These are phyloP conservation scores for Rauvolfia tetraphylla DNA, from an alignment of 257 asterid genomes.

Conservation along the genomic window DNA sequence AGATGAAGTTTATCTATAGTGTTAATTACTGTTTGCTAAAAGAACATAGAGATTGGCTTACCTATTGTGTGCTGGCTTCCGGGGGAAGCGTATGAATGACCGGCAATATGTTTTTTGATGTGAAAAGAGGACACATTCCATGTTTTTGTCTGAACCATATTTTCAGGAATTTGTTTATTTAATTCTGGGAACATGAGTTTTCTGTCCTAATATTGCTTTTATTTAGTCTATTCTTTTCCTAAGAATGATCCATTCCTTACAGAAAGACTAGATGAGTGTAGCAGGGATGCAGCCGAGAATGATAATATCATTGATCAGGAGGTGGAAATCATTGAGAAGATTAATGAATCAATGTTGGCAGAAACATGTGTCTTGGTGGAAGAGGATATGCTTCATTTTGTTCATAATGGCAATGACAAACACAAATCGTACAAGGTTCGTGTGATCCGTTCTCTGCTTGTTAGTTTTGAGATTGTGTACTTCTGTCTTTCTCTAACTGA, in stretches of 20 bases:
- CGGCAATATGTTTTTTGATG: not conserved
- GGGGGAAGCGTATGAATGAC: not conserved
- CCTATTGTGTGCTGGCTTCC: not conserved
- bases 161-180: not conserved
- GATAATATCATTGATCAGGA: constrained; percentile 21
- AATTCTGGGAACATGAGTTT: not conserved
- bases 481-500: constrained; percentile 5
- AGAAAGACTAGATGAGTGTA: constrained; percentile 33
- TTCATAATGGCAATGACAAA: constrained; percentile 29
- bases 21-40: not conserved
- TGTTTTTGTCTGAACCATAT: not conserved
- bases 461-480: not conserved
- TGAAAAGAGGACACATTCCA: not conserved
- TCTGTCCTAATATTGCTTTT: not conserved
- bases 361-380: constrained; percentile 70
- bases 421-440: constrained; percentile 69
- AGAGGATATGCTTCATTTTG: constrained; percentile 29
- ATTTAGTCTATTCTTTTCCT: not conserved
- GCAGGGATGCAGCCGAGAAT: constrained; percentile 31
- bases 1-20: not conserved
- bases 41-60: not conserved
- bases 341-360: constrained; percentile 36
- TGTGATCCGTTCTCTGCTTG: constrained; percentile 6
- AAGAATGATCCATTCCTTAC: constrained; percentile 2
- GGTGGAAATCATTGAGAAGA: constrained; percentile 25